Percentiles rank a stretch among this genome's conserved stretches.
phyloP scores from a whole-genome alignment of 2,329 filamentous ascomycete species.

The Epichloe baconii region DNA sequence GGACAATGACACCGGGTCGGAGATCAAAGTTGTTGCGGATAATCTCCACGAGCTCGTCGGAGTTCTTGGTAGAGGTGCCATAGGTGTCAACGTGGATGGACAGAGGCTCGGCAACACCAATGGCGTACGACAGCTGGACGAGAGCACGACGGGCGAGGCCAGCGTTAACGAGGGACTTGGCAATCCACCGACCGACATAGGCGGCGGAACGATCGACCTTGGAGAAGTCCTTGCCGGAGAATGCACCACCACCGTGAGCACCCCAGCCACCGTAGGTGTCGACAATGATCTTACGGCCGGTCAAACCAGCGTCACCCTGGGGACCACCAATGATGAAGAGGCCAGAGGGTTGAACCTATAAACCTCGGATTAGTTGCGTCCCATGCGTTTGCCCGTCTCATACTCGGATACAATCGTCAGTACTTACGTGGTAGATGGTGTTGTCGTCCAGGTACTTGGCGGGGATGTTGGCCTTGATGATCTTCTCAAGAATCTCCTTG shows the following conservation, averaged over 20 bases:
- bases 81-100: constrained; percentile 98
- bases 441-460: constrained; percentile 82
- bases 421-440: constrained; percentile 83
- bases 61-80: constrained; percentile 80
- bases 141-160: constrained; percentile 83
- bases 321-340: constrained; percentile 98
- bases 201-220: constrained; percentile 98
- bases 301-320: constrained; percentile 96
- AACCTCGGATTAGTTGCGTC: neutral
- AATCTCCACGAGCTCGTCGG: constrained; percentile 89
- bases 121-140: constrained; percentile 98
- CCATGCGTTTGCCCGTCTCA: neutral
- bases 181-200: constrained; percentile 96
- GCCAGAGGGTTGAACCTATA: constrained; percentile 86
- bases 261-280: constrained; percentile 99
- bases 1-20: constrained; percentile 95
- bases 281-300: constrained; percentile 98
- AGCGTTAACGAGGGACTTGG: constrained; percentile 89
- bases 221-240: constrained; percentile 99
- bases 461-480: constrained; percentile 90
- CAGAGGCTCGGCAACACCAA: constrained; percentile 94
- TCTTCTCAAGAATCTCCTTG: constrained; percentile 93
- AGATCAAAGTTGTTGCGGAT: constrained; percentile 95
- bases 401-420: neutral
- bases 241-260: constrained; percentile 98